Evolutionary conservation across 192 early-diverging fungal genomes (phyloP).

Genomic region (Entophlyctis luteolus): DNA sequence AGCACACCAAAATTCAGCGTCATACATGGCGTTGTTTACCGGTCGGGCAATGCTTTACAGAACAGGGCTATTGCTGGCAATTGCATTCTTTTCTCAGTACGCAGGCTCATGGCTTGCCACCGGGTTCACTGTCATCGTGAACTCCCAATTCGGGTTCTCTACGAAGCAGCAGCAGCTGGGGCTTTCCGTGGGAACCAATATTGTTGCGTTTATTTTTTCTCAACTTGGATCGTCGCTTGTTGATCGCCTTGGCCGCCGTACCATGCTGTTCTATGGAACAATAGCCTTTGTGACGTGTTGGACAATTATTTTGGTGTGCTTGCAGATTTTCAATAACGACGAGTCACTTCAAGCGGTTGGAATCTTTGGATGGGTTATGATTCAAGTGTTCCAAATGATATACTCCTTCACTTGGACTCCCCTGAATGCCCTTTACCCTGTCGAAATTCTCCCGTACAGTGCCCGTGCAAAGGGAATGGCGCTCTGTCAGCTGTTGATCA

Average conservation of each 20-base stretch:
- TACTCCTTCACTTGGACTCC: constrained; percentile 51
- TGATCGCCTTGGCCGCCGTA: constrained; percentile 38
- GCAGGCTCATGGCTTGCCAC: constrained; percentile 36
- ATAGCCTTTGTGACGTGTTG: constrained; percentile 4
- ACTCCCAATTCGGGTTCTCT: constrained; percentile 25
- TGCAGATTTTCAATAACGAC: constrained; percentile 25
- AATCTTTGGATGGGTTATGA: constrained; percentile 22
- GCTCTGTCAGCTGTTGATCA: constrained; percentile 38
- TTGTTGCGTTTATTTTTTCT: constrained; percentile 34
- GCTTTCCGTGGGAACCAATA: constrained; percentile 28
- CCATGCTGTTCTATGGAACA: constrained; percentile 36
- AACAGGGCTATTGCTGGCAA: constrained; percentile 16
- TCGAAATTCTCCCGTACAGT: constrained; percentile 39
- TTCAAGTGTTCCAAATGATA: constrained; percentile 35
- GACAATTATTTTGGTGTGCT: constrained; percentile 21
- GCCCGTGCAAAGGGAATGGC: constrained; percentile 50
- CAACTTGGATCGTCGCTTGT: constrained; percentile 35
- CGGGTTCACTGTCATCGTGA: constrained; percentile 25
- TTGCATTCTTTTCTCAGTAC: constrained; percentile 41
- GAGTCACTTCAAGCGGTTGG: constrained; percentile 17
- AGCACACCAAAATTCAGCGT: constrained; percentile 5
- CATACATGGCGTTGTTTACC: constrained; percentile 27
- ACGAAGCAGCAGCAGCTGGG: constrained; percentile 30
- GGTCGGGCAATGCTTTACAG: constrained; percentile 20
- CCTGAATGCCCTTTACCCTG: constrained; percentile 45